These are phyloP conservation scores for Medicago ruthenica DNA, from an alignment of 306 rosid species.

Conservation along the genomic window DNA sequence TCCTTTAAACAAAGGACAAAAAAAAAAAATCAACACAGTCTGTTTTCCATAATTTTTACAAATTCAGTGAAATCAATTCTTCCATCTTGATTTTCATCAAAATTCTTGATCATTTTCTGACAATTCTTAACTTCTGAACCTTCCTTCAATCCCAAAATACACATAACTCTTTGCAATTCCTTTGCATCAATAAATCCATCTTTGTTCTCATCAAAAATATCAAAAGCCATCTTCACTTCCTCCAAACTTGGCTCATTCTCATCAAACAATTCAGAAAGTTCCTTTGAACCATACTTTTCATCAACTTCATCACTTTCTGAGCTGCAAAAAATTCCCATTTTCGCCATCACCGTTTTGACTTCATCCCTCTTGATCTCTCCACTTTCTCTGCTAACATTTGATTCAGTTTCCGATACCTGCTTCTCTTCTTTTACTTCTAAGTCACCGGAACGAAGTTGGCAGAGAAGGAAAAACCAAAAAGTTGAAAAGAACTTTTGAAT, in stretches of 20 bases:
- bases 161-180: constrained; percentile 74
- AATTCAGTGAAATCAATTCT: constrained; percentile 78
- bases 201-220: constrained; percentile 78
- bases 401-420: constrained; percentile 13
- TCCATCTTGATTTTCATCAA: constrained; percentile 70
- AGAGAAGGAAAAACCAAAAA: constrained; percentile 40
- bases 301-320: constrained; percentile 57
- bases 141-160: constrained; percentile 63
- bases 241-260: constrained; percentile 84
- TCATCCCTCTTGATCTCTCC: constrained; percentile 58
- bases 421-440: constrained; percentile 37
- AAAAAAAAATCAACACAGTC: constrained; percentile 54
- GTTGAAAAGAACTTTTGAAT: constrained; percentile 15
- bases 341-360: constrained; percentile 60
- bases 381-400: constrained; percentile 43
- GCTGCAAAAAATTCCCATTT: constrained; percentile 63
- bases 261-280: constrained; percentile 66
- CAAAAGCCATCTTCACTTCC: constrained; percentile 87
- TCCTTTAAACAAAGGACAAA: neutral
- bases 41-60: constrained; percentile 73
- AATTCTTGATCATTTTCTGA: constrained; percentile 67
- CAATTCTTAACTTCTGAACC: constrained; percentile 57
- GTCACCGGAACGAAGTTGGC: constrained; percentile 30
- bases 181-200: constrained; percentile 79
- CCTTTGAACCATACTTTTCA: constrained; percentile 44